phyloP scores from a whole-genome alignment of 768 basidiomycete genomes.

The Russula earlei region DNA sequence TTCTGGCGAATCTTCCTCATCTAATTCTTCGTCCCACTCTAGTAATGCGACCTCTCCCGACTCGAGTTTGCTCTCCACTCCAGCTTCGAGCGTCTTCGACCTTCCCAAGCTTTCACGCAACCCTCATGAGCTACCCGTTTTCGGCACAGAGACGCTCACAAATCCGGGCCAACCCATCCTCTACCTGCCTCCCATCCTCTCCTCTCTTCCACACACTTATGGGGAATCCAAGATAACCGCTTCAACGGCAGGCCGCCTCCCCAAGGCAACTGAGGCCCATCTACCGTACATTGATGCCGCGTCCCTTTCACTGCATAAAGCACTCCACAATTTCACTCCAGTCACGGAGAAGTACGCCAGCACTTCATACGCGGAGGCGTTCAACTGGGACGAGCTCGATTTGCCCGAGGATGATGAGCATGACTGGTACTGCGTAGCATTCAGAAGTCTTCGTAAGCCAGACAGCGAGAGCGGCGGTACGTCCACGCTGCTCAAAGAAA shows the following conservation, averaged over 20 bases:
- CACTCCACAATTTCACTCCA: conserved; percentile 69
- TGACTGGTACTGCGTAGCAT: conserved; percentile 91
- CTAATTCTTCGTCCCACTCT: neutral
- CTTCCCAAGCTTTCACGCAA: conserved; percentile 27
- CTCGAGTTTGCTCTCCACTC: conserved; percentile 2
- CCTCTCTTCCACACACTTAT: conserved; percentile 50
- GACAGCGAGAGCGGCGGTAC: conserved; percentile 63
- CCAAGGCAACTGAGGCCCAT: conserved; percentile 58
- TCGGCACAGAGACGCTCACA: conserved; percentile 31
- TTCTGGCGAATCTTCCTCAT: neutral
- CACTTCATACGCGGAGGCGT: conserved; percentile 60
- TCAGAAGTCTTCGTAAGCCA: conserved; percentile 65
- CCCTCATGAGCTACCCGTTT: conserved; percentile 49
- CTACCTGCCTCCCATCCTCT: conserved; percentile 80
- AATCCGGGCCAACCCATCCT: conserved; percentile 44
- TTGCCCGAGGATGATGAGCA: conserved; percentile 64
- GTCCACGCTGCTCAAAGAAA: neutral
- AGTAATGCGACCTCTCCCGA: neutral
- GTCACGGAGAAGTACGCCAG: conserved; percentile 49
- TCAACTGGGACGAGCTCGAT: conserved; percentile 75
- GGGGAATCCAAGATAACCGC: conserved; percentile 20
- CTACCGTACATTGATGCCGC: conserved; percentile 81
- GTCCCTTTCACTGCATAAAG: conserved; percentile 78
- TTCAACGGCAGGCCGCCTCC: conserved; percentile 27
- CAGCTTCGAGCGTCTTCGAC: neutral